Conservation (phyloP, 2,329 filamentous ascomycete genomes). For the Ophiocordyceps robertsii region DNA sequence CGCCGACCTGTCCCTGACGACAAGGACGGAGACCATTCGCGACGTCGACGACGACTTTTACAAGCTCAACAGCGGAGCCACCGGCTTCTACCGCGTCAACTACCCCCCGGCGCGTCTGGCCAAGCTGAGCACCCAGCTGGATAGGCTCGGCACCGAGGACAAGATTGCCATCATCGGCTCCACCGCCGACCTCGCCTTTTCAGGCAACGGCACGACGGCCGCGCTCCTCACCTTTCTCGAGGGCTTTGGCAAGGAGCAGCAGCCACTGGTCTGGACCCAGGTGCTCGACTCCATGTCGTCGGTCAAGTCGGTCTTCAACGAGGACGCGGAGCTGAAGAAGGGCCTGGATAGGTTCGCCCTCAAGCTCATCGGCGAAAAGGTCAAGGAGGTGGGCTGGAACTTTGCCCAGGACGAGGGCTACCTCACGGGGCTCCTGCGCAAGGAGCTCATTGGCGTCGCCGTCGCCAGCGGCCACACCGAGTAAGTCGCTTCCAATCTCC, state of each 20-base stretch:
- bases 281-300: constrained; percentile 63
- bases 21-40: constrained; percentile 63
- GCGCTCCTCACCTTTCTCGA: constrained; percentile 73
- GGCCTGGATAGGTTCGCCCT: constrained; percentile 69
- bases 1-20: constrained; percentile 49
- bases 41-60: constrained; percentile 73
- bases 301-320: constrained; percentile 74
- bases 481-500: constrained; percentile 29
- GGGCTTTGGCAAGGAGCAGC: constrained; percentile 68
- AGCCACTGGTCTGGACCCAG: constrained; percentile 83
- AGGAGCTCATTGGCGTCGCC: constrained; percentile 64
- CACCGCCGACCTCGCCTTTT: constrained; percentile 75
- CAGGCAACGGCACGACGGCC: constrained; percentile 71
- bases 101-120: constrained; percentile 75
- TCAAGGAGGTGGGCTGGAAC: constrained; percentile 76
- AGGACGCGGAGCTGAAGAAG: constrained; percentile 56
- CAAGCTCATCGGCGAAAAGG: constrained; percentile 60
- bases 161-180: constrained; percentile 89
- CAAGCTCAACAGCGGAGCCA: constrained; percentile 83
- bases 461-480: constrained; percentile 62
- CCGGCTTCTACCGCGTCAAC: constrained; percentile 83
- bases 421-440: constrained; percentile 68
- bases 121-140: constrained; percentile 65
- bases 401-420: constrained; percentile 68
- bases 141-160: constrained; percentile 69